phyloP scores from a whole-genome alignment of 2,329 filamentous ascomycete genomes.

The Erysiphe pulchra region DNA sequence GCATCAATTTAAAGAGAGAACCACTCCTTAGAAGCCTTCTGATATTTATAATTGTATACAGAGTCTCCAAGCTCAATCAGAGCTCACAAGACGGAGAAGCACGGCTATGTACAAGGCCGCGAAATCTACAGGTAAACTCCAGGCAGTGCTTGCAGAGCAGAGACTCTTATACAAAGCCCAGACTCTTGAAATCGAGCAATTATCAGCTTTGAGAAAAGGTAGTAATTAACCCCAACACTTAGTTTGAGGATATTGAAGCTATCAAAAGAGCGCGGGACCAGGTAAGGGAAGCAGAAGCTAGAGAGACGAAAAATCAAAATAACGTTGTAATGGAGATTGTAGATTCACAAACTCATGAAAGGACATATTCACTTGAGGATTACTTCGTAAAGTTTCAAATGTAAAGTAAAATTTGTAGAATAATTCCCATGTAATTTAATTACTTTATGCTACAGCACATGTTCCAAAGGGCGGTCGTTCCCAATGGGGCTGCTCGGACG shows the following conservation, averaged over 20 bases:
- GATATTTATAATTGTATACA: background rate
- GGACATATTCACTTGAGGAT: background rate
- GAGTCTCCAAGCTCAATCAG: background rate
- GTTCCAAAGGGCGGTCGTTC: too few species aligned
- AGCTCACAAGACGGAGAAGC: background rate
- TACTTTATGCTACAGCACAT: too few species aligned
- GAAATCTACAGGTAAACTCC: background rate
- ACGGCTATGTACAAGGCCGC: background rate
- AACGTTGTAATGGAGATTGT: background rate
- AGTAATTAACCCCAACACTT: background rate
- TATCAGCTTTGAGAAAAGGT: background rate
- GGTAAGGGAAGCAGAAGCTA: too few species aligned
- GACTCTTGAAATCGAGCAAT: background rate
- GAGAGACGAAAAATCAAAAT: background rate
- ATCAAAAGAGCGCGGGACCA: too few species aligned
- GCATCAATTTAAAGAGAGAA: background rate
- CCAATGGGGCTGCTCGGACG: too few species aligned
- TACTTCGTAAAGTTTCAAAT: background rate
- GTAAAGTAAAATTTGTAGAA: background rate
- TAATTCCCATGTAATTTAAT: background rate
- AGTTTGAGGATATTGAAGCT: background rate
- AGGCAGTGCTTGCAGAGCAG: background rate
- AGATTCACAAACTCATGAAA: background rate
- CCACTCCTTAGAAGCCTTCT: background rate
- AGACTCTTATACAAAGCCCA: too few species aligned